Evolutionary conservation across 257 asterid species (phyloP).

Genomic region (Scutellaria minor): DNA sequence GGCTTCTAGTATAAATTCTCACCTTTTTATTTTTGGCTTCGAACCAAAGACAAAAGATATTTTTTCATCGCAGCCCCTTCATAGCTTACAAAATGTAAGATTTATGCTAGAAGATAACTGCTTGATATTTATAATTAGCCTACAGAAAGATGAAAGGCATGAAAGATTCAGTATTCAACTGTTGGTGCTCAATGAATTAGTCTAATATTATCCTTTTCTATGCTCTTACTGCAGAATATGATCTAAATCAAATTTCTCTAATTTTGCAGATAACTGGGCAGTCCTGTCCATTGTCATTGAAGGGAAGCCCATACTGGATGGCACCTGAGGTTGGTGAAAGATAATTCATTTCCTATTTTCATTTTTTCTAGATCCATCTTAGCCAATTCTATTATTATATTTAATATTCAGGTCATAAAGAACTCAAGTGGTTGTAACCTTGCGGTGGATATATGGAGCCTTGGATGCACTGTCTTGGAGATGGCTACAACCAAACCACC

Average conservation of each 20-base stretch:
- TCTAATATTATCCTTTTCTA: not conserved
- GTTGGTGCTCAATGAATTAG: conserved; percentile 6
- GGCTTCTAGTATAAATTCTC: not conserved
- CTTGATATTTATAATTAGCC: not conserved
- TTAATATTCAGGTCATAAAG: conserved; percentile 48
- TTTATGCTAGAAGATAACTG: not conserved
- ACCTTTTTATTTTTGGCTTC: not conserved
- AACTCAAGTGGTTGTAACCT: conserved; percentile 54
- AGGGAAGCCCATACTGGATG: conserved; percentile 74
- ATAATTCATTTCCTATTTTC: conserved; percentile 20
- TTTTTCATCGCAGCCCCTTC: not conserved
- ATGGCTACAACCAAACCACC: conserved; percentile 82
- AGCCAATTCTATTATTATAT: conserved; percentile 21
- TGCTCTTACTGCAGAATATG: conserved; percentile 3
- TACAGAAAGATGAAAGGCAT: not conserved
- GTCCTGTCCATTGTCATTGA: conserved; percentile 55
- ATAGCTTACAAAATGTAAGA: not conserved
- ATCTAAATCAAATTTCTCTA: conserved; percentile 29
- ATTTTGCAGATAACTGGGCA: conserved; percentile 59
- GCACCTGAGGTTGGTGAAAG: conserved; percentile 65
- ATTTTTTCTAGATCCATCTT: conserved; percentile 26
- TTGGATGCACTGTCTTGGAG: conserved; percentile 73
- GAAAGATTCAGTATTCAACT: not conserved
- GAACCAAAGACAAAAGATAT: conserved; percentile 2
- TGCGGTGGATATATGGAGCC: conserved; percentile 85